A percentile compares a stretch with the other conserved stretches of the same genome.
phyloP scores from a whole-genome alignment of 1,284 basidiomycete genomes.

The Cystobasidium slooffiae region DNA sequence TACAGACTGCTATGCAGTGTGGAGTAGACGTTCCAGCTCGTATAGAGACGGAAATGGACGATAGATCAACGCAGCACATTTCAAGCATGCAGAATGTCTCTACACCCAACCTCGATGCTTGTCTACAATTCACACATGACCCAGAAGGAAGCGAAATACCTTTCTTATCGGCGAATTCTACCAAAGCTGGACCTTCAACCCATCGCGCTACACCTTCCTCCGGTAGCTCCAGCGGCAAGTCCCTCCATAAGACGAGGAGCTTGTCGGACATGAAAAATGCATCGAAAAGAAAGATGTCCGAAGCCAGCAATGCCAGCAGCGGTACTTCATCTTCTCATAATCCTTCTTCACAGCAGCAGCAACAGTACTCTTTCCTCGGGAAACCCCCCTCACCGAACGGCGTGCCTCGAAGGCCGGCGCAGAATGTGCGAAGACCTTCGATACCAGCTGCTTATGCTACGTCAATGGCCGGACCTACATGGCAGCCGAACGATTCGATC shows the following conservation, averaged over 20 bases:
- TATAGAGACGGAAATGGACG: constrained; percentile 50
- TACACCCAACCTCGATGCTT: constrained; percentile 41
- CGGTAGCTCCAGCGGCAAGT: background rate
- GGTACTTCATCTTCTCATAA: constrained; percentile 6
- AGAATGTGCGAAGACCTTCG: constrained; percentile 34
- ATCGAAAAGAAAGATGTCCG: constrained; percentile 19
- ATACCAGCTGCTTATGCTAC: constrained; percentile 41
- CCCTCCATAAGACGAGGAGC: constrained; percentile 32
- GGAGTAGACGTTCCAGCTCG: constrained; percentile 72
- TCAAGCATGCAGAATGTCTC: constrained; percentile 30
- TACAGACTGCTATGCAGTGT: constrained; percentile 64
- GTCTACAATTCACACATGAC: constrained; percentile 25
- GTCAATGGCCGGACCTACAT: constrained; percentile 16
- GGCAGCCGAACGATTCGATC: constrained; percentile 39
- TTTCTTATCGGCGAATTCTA: background rate
- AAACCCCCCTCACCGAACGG: constrained; percentile 25
- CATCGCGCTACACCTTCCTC: constrained; percentile 9
- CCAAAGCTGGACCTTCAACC: background rate
- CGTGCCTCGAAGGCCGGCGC: constrained; percentile 11
- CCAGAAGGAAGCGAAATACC: background rate
- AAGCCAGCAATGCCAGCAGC: constrained; percentile 27
- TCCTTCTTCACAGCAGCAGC: background rate
- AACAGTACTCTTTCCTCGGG: constrained; percentile 23
- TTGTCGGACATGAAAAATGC: constrained; percentile 17
- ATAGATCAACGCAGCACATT: background rate